Evolutionary conservation across 2,329 filamentous ascomycete species (phyloP).

Genomic region (Fonsecaea pedrosoi): DNA sequence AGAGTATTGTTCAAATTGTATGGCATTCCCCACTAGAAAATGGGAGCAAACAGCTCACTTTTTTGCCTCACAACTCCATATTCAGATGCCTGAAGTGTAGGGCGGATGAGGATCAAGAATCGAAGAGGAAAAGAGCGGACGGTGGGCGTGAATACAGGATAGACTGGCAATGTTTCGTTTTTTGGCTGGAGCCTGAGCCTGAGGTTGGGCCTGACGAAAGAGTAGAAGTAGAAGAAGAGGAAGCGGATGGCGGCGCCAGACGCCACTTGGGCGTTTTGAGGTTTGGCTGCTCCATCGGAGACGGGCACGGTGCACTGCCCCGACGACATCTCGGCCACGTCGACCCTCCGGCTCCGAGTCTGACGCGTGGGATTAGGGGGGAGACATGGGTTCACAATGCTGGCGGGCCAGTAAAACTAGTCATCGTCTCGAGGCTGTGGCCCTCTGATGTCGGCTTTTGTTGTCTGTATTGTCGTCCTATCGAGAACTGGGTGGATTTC

Average conservation of each 20-base stretch:
- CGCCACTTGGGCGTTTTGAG: slow-evolving; percentile 16
- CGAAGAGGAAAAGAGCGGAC: background rate
- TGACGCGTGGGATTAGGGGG: background rate
- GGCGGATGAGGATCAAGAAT: slow-evolving; percentile 4
- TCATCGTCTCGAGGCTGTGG: background rate
- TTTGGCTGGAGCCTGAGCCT: slow-evolving; percentile 33
- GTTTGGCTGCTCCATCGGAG: slow-evolving; percentile 6
- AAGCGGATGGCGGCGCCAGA: slow-evolving; percentile 5
- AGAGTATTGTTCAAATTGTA: slow-evolving; percentile 10
- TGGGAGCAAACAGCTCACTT: slow-evolving; percentile 17
- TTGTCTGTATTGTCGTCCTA: no score
- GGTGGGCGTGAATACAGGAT: slow-evolving; percentile 5
- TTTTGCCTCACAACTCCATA: slow-evolving; percentile 29
- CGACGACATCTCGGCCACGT: slow-evolving; percentile 14
- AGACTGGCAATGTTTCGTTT: slow-evolving; percentile 4
- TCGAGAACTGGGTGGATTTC: background rate
- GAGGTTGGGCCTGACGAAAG: slow-evolving; percentile 4
- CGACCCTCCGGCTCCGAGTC: slow-evolving; percentile 41
- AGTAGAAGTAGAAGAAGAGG: background rate
- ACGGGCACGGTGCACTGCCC: slow-evolving; percentile 13
- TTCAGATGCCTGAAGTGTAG: slow-evolving; percentile 20
- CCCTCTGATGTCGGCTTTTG: background rate
- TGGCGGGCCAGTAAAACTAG: background rate
- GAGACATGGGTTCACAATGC: background rate
- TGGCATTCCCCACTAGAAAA: slow-evolving; percentile 19